Conservation (phyloP, 768 basidiomycete species). For the Leccinum pellstonianum region DNA sequence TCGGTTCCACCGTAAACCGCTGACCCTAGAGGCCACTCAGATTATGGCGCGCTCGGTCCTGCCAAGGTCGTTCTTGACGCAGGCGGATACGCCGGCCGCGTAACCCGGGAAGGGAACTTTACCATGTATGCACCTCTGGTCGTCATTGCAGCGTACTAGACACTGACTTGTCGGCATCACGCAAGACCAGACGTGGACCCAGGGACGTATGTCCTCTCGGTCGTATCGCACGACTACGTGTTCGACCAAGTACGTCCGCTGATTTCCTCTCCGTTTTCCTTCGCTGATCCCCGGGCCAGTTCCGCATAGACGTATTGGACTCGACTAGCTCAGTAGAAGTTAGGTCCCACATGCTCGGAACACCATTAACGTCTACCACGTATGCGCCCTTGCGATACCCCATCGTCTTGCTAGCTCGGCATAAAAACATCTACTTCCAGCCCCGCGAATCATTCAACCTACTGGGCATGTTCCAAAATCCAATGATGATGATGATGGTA, state of each 20-base stretch:
- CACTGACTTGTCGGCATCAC: constrained; percentile 12
- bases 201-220: constrained; percentile 69
- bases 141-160: background rate
- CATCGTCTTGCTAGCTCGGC: constrained; percentile 51
- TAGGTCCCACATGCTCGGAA: constrained; percentile 64
- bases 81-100: constrained; percentile 49
- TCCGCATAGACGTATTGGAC: constrained; percentile 63
- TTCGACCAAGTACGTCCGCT: constrained; percentile 63
- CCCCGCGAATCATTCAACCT: constrained; percentile 73
- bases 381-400: constrained; percentile 60
- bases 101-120: constrained; percentile 61
- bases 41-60: constrained; percentile 45
- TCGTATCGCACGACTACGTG: constrained; percentile 59
- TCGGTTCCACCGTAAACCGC: constrained; percentile 8
- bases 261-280: background rate
- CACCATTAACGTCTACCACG: constrained; percentile 61
- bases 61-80: constrained; percentile 62
- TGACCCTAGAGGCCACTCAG: constrained; percentile 26
- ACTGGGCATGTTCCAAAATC: constrained; percentile 73
- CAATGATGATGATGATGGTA: constrained; percentile 82
- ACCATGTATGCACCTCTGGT: constrained; percentile 50
- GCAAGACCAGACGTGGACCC: constrained; percentile 62
- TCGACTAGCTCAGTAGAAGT: constrained; percentile 48
- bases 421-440: constrained; percentile 62
- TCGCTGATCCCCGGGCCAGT: constrained; percentile 36